Conservation (phyloP, 129 eudicot genomes). For the Rutidosis leptorrhynchoides region DNA sequence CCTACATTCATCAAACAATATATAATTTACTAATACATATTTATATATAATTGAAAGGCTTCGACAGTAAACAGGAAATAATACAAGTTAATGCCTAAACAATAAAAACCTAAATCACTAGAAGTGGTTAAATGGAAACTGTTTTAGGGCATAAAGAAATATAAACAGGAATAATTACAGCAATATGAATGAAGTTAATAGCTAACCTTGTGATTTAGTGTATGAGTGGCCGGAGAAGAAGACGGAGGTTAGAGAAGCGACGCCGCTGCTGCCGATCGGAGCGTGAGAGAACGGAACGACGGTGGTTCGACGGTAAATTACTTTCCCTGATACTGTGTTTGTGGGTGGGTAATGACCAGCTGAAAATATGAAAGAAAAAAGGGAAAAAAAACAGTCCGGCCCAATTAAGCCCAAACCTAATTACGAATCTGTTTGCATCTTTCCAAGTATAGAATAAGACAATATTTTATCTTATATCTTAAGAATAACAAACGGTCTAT, state of each 20-base stretch:
- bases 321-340: background rate
- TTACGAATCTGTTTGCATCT: too few species aligned
- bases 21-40: too few species aligned
- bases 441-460: too few species aligned
- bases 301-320: background rate
- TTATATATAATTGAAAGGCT: background rate
- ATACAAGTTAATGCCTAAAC: slow-evolving; percentile 9
- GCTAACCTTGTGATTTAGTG: slow-evolving; percentile 19
- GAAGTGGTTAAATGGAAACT: background rate
- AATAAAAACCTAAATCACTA: slow-evolving; percentile 14
- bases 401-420: background rate
- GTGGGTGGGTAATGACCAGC: background rate
- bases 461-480: too few species aligned
- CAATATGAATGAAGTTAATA: background rate
- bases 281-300: too few species aligned
- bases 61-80: background rate
- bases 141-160: background rate
- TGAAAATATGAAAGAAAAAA: background rate
- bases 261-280: slow-evolving; percentile 30
- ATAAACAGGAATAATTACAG: background rate
- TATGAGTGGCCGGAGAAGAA: slow-evolving; percentile 20
- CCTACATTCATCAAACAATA: background rate
- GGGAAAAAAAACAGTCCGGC: background rate
- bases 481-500: too few species aligned
- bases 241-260: slow-evolving; percentile 22